phyloP scores from a whole-genome alignment of 257 asterid species.

The Solanum commersonii region DNA sequence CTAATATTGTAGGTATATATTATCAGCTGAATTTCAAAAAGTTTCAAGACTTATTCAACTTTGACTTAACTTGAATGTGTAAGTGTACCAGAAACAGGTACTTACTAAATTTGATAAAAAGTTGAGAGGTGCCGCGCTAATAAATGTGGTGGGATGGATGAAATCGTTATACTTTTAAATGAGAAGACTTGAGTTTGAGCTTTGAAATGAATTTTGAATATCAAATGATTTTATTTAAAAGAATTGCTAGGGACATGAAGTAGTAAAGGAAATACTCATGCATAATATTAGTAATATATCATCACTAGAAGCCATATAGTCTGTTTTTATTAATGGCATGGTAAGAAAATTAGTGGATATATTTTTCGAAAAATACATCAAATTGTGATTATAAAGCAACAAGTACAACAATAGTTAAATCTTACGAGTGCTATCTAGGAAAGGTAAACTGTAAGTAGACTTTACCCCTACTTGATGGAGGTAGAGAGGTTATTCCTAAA shows the following conservation, averaged over 20 bases:
- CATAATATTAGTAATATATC: background rate
- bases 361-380: background rate
- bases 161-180: background rate
- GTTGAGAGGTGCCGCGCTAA: background rate
- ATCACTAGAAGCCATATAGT: background rate
- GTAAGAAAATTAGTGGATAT: background rate
- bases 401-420: too few relatives aligned
- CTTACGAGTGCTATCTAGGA: background rate
- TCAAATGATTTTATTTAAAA: background rate
- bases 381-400: background rate
- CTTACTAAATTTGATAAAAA: background rate
- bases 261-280: background rate
- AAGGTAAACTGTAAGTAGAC: background rate
- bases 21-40: background rate
- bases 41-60: background rate
- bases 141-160: background rate
- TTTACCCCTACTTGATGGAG: background rate
- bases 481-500: background rate
- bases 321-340: background rate
- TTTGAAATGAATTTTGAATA: background rate
- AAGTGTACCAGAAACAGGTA: background rate
- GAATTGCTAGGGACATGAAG: background rate
- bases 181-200: background rate
- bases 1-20: background rate
- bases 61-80: background rate